Evolutionary conservation across 2,329 filamentous ascomycete genomes (phyloP), one percentile per base, ranked within the genome.

Genomic region (Harringtonia aguacate): DNA sequence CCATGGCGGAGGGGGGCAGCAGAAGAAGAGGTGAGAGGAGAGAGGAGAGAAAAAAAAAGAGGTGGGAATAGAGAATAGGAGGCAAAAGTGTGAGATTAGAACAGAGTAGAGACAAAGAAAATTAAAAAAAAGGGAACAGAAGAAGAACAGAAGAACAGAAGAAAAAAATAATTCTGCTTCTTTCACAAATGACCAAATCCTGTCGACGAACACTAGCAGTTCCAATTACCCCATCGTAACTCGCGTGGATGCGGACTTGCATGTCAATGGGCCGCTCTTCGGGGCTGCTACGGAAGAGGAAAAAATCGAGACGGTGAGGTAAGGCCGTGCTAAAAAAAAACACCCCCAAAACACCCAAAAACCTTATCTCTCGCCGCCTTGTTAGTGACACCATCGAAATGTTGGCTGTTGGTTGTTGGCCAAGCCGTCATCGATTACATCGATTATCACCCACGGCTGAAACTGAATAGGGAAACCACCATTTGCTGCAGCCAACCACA

Each of bases 181-280:
- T 17, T n/a, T 13, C 18, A 30, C 29, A 17, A n/a, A n/a, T n/a
- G n/a, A n/a, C n/a, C n/a, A n/a, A n/a, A n/a, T 18, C 33, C 8
- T 36, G 29, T 31, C 8, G 15, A 34, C 31, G 15, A 15, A 34
- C 17, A 15, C 17, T 34, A 39, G 17, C 27, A 31, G 33, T 38
- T 36, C 27, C 29, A 20, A 46, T 48, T 48, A 48, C 46, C 43
- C 46, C 44, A 48, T 48, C 37, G 30, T 36, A 41, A 48, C 37
- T 43, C 20, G 14, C 12, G 2, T 8, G 2, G 20, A 8, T 2
- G 14, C 29, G 21, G n/a, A n/a, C n/a, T n/a, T n/a, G n/a, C n/a
- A n/a, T n/a, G n/a, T n/a, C n/a, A n/a, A n/a, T n/a, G n/a, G n/a
- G n/a, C n/a, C n/a, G n/a, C n/a, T n/a, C n/a, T n/a, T n/a, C n/a